A percentile compares a stretch with the other conserved stretches of the same genome.
phyloP scores from a whole-genome alignment of 768 basidiomycete species.

The Hebeloma cylindrosporum region DNA sequence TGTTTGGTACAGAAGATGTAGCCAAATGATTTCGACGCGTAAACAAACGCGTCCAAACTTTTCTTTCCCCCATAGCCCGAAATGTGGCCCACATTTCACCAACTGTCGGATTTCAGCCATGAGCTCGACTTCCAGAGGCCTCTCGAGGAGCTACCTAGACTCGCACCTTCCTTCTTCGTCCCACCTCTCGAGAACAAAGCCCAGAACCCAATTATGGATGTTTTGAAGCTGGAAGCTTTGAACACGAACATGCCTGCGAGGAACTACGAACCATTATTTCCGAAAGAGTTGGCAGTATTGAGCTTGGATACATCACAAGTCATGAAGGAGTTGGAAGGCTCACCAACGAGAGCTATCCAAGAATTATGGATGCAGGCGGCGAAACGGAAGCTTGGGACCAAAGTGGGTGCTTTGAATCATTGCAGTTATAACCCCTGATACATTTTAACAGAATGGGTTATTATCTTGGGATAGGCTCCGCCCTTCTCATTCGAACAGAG shows the following conservation, averaged over 20 bases:
- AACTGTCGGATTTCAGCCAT: conserved; percentile 8
- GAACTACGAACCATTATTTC: conserved; percentile 16
- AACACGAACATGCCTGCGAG: conserved; percentile 19
- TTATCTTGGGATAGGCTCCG: conserved; percentile 66
- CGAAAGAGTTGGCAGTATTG: conserved; percentile 31
- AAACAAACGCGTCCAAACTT: neutral
- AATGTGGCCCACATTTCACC: conserved; percentile 9
- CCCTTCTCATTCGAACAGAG: conserved; percentile 27
- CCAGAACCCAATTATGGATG: conserved; percentile 76
- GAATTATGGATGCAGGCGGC: conserved; percentile 21
- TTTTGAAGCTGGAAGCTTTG: conserved; percentile 36
- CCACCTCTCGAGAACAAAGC: conserved; percentile 67
- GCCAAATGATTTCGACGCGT: neutral
- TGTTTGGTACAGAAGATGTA: too few species aligned
- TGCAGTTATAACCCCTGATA: neutral
- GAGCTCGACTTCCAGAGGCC: conserved; percentile 6
- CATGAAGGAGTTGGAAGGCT: conserved; percentile 1
- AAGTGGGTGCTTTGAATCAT: conserved; percentile 15
- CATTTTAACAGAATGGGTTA: conserved; percentile 40
- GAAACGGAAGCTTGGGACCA: conserved; percentile 23
- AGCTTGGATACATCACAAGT: conserved; percentile 12
- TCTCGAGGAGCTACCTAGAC: conserved; percentile 36
- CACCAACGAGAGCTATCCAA: conserved; percentile 7
- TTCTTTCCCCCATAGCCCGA: neutral
- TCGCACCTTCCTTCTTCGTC: conserved; percentile 56